A percentile compares a stretch with the other conserved stretches of the same genome.
Evolutionary conservation across 192 early-diverging fungal species (phyloP).

Genomic region (Powellomyces hirtus): DNA sequence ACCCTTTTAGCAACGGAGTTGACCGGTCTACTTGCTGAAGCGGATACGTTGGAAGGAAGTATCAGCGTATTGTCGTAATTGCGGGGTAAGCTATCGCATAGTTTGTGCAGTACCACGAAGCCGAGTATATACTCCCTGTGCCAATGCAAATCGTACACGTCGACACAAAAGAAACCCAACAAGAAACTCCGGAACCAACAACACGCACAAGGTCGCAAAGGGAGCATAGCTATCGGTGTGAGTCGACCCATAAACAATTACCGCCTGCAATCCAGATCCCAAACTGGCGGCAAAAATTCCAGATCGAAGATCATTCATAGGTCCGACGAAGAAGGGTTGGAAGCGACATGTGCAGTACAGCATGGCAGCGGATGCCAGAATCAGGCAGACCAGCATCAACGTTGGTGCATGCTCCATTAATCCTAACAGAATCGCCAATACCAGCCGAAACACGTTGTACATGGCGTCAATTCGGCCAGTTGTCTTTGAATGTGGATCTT

Average conservation of each 20-base stretch:
- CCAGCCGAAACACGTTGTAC: conserved; percentile 6
- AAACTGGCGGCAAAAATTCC: conserved; percentile 11
- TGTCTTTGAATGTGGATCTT: conserved; percentile 13
- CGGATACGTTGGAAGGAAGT: no score
- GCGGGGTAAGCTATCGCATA: no score
- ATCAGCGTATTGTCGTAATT: no score
- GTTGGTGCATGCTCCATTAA: background rate
- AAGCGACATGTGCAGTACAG: conserved; percentile 5
- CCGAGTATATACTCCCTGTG: conserved; percentile 3
- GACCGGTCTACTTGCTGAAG: no score
- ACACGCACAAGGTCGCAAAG: conserved; percentile 10
- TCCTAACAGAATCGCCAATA: background rate
- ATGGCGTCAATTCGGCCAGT: conserved; percentile 22
- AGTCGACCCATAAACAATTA: background rate
- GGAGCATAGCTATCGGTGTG: background rate
- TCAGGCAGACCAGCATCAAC: background rate
- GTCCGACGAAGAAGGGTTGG: conserved; percentile 15
- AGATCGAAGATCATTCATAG: conserved; percentile 18
- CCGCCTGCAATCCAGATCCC: conserved; percentile 12
- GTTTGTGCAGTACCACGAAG: background rate
- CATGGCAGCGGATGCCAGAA: background rate
- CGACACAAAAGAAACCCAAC: background rate
- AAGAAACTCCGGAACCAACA: conserved; percentile 11
- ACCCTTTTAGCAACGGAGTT: no score
- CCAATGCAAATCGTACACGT: background rate